Percentiles rank a stretch among this genome's conserved stretches.
Evolutionary conservation across 345 rosid genomes (phyloP).

Genomic region (Zanthoxylum bungeanum): DNA sequence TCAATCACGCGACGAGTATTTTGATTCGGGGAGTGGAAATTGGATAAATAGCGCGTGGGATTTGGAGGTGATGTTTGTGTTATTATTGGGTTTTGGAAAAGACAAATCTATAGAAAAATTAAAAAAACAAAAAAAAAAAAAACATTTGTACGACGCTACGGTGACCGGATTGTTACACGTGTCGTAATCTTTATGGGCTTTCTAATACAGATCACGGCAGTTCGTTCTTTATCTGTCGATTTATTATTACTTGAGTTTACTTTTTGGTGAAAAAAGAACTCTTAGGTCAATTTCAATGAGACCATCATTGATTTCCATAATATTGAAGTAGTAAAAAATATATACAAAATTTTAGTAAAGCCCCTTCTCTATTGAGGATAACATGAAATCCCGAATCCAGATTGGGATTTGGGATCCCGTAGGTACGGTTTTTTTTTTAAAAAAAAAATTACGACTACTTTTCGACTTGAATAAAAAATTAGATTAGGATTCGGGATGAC

Average conservation of each 20-base stretch:
- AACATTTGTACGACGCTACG: background rate
- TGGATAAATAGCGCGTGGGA: background rate
- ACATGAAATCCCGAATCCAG: no score
- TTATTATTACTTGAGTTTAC: background rate
- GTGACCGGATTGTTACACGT: background rate
- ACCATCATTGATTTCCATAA: background rate
- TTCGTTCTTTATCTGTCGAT: conserved; percentile 6
- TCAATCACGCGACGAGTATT: background rate
- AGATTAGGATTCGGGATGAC: no score
- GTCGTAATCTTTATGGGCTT: conserved; percentile 7
- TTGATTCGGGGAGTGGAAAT: background rate
- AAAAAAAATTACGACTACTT: no score
- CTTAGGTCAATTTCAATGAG: background rate
- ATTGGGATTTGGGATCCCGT: background rate
- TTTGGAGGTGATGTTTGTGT: no score
- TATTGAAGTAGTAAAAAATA: no score
- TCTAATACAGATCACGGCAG: background rate
- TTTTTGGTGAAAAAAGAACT: background rate
- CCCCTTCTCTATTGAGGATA: background rate
- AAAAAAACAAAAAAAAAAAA: no score
- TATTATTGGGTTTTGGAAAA: no score
- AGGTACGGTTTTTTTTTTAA: no score
- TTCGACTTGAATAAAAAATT: no score
- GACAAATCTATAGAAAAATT: background rate
- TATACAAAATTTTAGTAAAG: background rate